Conservation (phyloP, 768 basidiomycete genomes). For the Tylopilus felleus region DNA sequence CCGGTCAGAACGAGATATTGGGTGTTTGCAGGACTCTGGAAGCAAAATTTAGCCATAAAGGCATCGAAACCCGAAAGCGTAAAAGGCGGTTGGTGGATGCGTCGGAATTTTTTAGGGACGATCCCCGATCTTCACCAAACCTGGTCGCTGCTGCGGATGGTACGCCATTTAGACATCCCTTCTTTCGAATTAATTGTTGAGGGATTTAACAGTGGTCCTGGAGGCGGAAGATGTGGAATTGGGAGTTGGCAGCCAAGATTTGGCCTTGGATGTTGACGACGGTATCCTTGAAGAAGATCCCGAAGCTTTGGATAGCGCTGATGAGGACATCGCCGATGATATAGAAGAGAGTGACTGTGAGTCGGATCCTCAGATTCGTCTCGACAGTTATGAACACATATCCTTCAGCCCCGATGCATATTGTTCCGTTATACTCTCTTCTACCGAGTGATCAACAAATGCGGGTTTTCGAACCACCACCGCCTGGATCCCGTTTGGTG, state of each 20-base stretch:
- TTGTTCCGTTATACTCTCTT: slow-evolving; percentile 92
- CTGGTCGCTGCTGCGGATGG: slow-evolving; percentile 21
- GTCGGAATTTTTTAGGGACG: slow-evolving; percentile 29
- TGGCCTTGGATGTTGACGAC: slow-evolving; percentile 69
- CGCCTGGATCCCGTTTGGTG: slow-evolving; percentile 76
- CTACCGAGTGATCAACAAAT: slow-evolving; percentile 93
- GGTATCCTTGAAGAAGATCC: slow-evolving; percentile 59
- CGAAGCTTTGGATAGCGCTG: slow-evolving; percentile 74
- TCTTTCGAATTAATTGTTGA: neutral
- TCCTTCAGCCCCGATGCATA: slow-evolving; percentile 79
- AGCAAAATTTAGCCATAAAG: slow-evolving; percentile 66
- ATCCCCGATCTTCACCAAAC: slow-evolving; percentile 14
- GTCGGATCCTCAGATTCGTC: slow-evolving; percentile 17
- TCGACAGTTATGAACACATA: neutral
- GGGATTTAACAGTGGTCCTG: slow-evolving; percentile 50
- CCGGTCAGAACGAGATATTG: slow-evolving; percentile 93
- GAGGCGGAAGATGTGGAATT: slow-evolving; percentile 83
- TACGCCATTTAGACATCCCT: neutral
- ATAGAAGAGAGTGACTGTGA: slow-evolving; percentile 66
- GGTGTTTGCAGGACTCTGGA: slow-evolving; percentile 82
- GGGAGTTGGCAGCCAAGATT: slow-evolving; percentile 45
- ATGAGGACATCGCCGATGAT: slow-evolving; percentile 54
- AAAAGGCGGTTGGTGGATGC: slow-evolving; percentile 27
- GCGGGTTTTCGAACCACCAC: slow-evolving; percentile 85
- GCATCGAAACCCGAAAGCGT: slow-evolving; percentile 51